A percentile compares a stretch with the other conserved stretches of the same genome.
Evolutionary conservation across 257 asterid species (phyloP).

Genomic region (Eustoma russellianum): DNA sequence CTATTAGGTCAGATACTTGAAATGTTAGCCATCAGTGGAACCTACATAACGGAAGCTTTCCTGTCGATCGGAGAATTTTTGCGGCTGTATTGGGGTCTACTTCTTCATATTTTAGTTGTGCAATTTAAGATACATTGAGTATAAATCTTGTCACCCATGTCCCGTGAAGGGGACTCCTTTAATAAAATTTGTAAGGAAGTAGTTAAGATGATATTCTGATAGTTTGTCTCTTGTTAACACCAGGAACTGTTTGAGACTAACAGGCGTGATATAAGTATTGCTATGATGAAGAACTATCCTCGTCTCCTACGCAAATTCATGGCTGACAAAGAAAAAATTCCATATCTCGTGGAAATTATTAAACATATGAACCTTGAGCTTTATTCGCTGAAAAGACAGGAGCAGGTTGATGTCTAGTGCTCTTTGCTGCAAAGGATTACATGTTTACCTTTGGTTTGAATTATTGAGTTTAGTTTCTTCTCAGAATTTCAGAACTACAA

Average conservation of each 20-base stretch:
- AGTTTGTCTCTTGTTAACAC: conserved; percentile 13
- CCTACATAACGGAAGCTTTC: too few species aligned
- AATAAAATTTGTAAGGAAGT: too few species aligned
- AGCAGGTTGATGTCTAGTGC: conserved; percentile 48
- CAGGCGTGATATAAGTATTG: conserved; percentile 60
- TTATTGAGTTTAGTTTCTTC: conserved; percentile 3
- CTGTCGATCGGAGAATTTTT: too few species aligned
- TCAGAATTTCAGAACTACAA: conserved; percentile 66
- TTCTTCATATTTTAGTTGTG: too few species aligned
- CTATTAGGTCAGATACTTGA: too few species aligned
- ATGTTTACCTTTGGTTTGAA: neutral
- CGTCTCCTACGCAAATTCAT: conserved; percentile 77
- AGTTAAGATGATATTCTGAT: neutral
- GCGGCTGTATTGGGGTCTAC: too few species aligned
- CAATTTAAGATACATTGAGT: too few species aligned
- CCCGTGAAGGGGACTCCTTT: too few species aligned
- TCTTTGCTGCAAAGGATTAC: conserved; percentile 6
- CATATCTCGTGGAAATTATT: conserved; percentile 70
- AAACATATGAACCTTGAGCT: conserved; percentile 73
- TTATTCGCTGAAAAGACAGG: conserved; percentile 86
- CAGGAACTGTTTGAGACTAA: conserved; percentile 69
- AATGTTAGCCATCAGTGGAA: too few species aligned
- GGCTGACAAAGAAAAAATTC: conserved; percentile 79
- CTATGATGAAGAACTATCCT: conserved; percentile 87
- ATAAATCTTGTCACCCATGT: too few species aligned